Evolutionary conservation across 495 filamentous ascomycete genomes (phyloP), one percentile per base, ranked within the genome.

Genomic region (Aspergillus incahuasiensis): DNA sequence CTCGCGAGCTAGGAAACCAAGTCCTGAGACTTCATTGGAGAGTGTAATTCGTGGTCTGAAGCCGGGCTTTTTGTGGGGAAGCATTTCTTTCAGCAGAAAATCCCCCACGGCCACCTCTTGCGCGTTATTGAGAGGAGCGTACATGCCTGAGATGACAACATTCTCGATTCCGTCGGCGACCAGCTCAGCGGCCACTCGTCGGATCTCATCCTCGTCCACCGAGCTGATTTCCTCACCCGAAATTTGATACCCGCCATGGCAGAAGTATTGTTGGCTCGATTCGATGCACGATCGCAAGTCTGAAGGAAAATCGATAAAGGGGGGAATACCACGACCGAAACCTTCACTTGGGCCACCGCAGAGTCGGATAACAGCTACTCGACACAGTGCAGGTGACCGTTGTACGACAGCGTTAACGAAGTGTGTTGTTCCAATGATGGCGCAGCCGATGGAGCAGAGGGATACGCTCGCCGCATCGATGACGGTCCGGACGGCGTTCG

Each of bases 401-500:
- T 78, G 67, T 1, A 84, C 69, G 42, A 86, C 78, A 9, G 83
- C 82, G 57, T 86, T 86, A 61, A 86, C 76, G 63, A 85, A 86
- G 58, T 82, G 79, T 0, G 82, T 85, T 5, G 83, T 86, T 1
- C 83, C 83, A 53, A 86, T 78, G 16, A 79, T 84, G 9, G 85
- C 77, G 56, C 75, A 79, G 7, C 74, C 75, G 34, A 86, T 73
- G 3, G 71, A 51, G 1, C 59, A 60, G 6, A 72, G 64, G 15
- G 63, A 56, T 34, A 82, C 67, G n/a, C 52, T 58, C 0, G 73
- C 66, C 6, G 67, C 58, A 25, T 71, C 38, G 48, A 83, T 69
- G 35, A 83, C 76, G 21, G 64, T 63, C 5, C 63, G 70, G 20
- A 85, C 75, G 39, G 78, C 78, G 28, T 63, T 66, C 35, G 74